Percentiles rank a stretch among this genome's conserved stretches.
Conservation (phyloP, 768 basidiomycete species). For the Leccinum rimulosum region DNA sequence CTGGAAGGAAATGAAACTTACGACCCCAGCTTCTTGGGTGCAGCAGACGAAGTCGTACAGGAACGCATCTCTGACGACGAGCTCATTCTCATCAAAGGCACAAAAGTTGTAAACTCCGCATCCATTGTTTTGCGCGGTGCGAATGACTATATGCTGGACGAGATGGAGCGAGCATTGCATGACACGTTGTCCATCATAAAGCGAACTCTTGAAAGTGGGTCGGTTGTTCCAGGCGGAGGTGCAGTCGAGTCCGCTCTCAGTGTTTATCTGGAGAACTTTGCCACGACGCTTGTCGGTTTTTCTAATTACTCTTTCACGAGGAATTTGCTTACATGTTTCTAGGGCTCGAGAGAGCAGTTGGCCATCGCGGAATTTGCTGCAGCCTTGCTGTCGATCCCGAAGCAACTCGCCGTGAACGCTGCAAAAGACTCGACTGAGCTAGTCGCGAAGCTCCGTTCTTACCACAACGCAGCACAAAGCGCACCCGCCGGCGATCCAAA, state of each 20-base stretch:
- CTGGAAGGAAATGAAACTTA: slow-evolving; percentile 98
- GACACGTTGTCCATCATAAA: slow-evolving; percentile 95
- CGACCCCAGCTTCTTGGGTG: slow-evolving; percentile 86
- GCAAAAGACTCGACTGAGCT: slow-evolving; percentile 98
- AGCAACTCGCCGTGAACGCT: slow-evolving; percentile 95
- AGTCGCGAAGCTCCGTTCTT: slow-evolving; percentile 93
- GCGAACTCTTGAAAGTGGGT: slow-evolving; percentile 92
- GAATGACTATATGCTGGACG: slow-evolving; percentile 98
- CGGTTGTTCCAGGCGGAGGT: slow-evolving; percentile 95
- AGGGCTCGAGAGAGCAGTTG: slow-evolving; percentile 98
- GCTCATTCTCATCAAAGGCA: slow-evolving; percentile 95
- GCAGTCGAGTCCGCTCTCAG: slow-evolving; percentile 96
- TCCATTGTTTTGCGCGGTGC: slow-evolving; percentile 95
- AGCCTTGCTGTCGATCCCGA: slow-evolving; percentile 91
- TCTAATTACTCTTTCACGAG: not conserved
- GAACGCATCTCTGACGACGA: slow-evolving; percentile 99
- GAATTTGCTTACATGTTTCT: slow-evolving; percentile 2
- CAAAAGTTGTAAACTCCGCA: slow-evolving; percentile 90
- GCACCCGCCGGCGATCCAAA: slow-evolving; percentile 89
- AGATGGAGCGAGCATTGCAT: slow-evolving; percentile 97
- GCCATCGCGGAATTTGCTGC: slow-evolving; percentile 99
- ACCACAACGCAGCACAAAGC: slow-evolving; percentile 95
- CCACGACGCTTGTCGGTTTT: slow-evolving; percentile 83
- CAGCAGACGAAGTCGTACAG: slow-evolving; percentile 93
- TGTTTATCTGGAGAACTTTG: slow-evolving; percentile 98